Evolutionary conservation across 2,329 filamentous ascomycete genomes (phyloP).

Genomic region (Arthroderma sp.): DNA sequence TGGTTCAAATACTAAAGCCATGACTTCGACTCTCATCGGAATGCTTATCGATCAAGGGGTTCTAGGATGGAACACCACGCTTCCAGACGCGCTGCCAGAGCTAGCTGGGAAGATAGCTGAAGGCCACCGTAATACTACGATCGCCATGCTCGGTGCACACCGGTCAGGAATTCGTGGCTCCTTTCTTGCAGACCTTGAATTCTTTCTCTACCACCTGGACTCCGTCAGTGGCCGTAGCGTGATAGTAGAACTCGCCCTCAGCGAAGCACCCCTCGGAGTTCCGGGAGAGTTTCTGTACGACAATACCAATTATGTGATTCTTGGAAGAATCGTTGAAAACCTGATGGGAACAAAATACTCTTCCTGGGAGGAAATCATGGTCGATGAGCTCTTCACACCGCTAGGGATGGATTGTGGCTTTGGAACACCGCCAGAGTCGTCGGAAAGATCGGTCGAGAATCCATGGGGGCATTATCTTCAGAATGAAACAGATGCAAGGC

Average conservation of each 20-base stretch:
- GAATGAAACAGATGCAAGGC: not conserved
- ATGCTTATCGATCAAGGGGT: constrained; percentile 5
- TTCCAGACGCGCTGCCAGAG: constrained; percentile 3
- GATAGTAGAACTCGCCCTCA: constrained; percentile 3
- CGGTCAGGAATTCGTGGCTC: constrained; percentile 4
- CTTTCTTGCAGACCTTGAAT: not conserved
- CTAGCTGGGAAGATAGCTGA: not conserved
- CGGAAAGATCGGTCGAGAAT: constrained; percentile 5
- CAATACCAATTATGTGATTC: constrained; percentile 7
- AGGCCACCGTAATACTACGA: constrained; percentile 4
- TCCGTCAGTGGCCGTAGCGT: constrained; percentile 2
- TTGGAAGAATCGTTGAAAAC: constrained; percentile 5
- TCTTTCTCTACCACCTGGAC: constrained; percentile 4
- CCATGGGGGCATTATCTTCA: constrained; percentile 5
- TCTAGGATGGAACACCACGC: constrained; percentile 5
- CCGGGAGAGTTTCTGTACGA: constrained; percentile 4
- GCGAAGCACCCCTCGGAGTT: not conserved
- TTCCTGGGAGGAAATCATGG: constrained; percentile 5
- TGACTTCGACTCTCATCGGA: constrained; percentile 6
- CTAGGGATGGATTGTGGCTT: constrained; percentile 6
- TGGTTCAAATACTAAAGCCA: constrained; percentile 6
- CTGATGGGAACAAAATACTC: not conserved
- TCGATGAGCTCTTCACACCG: constrained; percentile 2
- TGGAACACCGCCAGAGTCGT: constrained; percentile 4
- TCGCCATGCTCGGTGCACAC: constrained; percentile 7